Evolutionary conservation across 164 flowering plant species (phyloP), one percentile per base, ranked within the genome.

Genomic region (Piper longum): DNA sequence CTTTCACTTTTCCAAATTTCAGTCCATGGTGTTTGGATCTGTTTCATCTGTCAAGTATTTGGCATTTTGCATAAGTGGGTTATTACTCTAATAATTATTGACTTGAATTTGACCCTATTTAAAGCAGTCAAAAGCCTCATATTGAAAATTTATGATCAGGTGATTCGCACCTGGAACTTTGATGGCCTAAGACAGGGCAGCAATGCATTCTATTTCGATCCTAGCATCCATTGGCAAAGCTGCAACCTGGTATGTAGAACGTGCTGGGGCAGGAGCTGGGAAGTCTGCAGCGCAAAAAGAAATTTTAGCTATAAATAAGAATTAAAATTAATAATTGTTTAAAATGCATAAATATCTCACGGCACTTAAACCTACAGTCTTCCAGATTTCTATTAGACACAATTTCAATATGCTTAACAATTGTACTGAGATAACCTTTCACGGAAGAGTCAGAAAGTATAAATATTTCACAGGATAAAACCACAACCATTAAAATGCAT

Each of bases 171-270:
- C 60, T 57, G 26, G 41, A 57, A 17, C 19, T 57, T 8, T 5
- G 60, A 57, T 11, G 26, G 52, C 14, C 52, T 36, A 39, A 60
- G 75, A 77, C 40, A 86, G 80, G 8, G 81, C 74, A 4, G 98
- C 98, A 68, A 92, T 89, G 88, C 98, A 92, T 67, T 92, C 98
- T 16, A 92, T 89, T 72, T 92, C 98, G 57, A 92, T 75, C 82
- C 67, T 85, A 18, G 98, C 98, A 74, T 82, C 79, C 88, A 85
- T 19, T 5, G 98, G 98, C 67, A 91, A 68, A 52, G 88, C 91
- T 48, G 95, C 98, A 11, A 85, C 98, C 76, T 91, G 90, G 70
- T 84, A 91, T 13, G 96, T 88, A 55, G 98, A 73, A 40, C 98
- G 96, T 17, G 99, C 96, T 4, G 97, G 99, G 0, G 85, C 81